Base-by-base conservation (phyloP, 1,284 basidiomycete species). In the Cystobasidium pallidum region DNA sequence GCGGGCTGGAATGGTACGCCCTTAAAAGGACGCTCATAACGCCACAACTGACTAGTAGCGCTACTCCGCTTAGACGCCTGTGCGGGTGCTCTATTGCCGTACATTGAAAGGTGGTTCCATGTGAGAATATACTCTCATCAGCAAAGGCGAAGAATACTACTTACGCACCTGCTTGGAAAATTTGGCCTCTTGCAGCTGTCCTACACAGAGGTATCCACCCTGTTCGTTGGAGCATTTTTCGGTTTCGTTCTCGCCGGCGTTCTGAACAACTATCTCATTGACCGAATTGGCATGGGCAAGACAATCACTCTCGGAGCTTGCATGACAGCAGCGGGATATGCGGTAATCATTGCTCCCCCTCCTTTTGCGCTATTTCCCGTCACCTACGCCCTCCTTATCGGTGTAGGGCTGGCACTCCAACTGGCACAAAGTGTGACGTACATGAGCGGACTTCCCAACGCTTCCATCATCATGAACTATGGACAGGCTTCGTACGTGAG, bases 311-410 rank as follows among this genome's bases (percentile, higher is more conserved):
- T 72, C 13, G 72, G 55, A 34, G 65, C 72, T 19, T n/a, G 49
- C 8, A 43, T 66, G 41, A 65, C 67, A 36, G 52, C 66, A 1
- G 32, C 58, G n/a, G 72, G 72, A 3, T 73, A 73, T 55, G 72
- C 64, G 11, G 66, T 73, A 17, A 45, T 73, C 17, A 49, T 73
- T 15, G 72, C 72, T 1, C 72, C 72, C n/a, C 72, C 72, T 30
- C 72, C 72, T 2, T 73, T 73, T 36, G 52, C 72, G 19, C 55
- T 73, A 13, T 73, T 68, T 63, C 72, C 72, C 11, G 32, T 73
- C 32, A 68, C 66, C 39, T 67, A 67, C 28, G 72, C 72, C 2
- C 54, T 72, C 26, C 51, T 72, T 61, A 72, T 72, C 30, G 72
- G 72, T n/a, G 55, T 67, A 24, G 72, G 72, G 15, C 28, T 73